Evolutionary conservation across 805 yeast species (phyloP), one percentile per base, ranked within the genome.

Genomic region (Saturnispora hagleri): DNA sequence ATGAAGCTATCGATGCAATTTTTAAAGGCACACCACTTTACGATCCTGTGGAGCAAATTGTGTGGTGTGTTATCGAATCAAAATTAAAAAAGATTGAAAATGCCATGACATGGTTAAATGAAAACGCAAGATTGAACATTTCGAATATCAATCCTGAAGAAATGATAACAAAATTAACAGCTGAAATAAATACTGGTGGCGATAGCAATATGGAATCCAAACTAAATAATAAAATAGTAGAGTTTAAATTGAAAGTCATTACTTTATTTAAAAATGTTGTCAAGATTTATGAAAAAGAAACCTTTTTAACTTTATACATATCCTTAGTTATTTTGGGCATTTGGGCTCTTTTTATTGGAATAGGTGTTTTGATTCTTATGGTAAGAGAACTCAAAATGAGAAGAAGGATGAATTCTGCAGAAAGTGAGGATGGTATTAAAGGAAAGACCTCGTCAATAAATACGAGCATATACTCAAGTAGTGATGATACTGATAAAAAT

Each of bases 41-140:
- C 46, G 63, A 63, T 1, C 86, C 95, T 0, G 73, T 89, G 45
- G 73, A 75, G 28, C 74, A 83, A 0, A 80, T 89, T 0, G 85
- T 90, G 4, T 80, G 82, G 33, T 91, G 99, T 69, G 79, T 87
- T 3, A 72, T 93, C 38, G 91, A 87, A 17, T 72, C 84, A 47
- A 93, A 91, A 60, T 64, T 91, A 6, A 73, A 72, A 13, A 72
- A 75, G 22, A 70, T 89, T 2, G 86, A 86, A 56, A 62, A 76
- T 31, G 98, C 95, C 0, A 67, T 90, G 51, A 76, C 82, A 2
- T 93, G 97, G 97, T 69, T 89, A 1, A 73, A 83, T 58, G 70
- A 82, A 35, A 72, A 86, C 55, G 73, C 89, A 3, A 72, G 79
- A 15, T 66, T 89, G 2, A 57, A 69, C 0, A 62, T 88, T 1